Evolutionary conservation across 805 yeast genomes (phyloP).

Genomic region (Candida coleopterorum): DNA sequence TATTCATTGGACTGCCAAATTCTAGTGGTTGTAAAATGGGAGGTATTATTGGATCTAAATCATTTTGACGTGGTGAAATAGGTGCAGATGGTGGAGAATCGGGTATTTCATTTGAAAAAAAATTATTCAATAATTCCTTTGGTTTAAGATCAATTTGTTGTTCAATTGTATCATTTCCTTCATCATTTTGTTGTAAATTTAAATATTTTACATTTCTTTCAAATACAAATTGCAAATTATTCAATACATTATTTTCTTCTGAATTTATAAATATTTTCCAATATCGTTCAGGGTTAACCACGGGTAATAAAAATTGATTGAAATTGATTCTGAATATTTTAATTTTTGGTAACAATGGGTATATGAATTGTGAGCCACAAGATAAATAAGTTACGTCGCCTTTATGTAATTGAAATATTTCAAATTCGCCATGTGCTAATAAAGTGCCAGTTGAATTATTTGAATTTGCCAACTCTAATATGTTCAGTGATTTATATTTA

Average conservation of each 20-base stretch:
- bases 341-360: constrained; percentile 66
- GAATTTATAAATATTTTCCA: constrained; percentile 53
- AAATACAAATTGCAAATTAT: constrained; percentile 33
- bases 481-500: constrained; percentile 25
- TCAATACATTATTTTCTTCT: constrained; percentile 21
- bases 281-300: constrained; percentile 70
- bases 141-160: constrained; percentile 3
- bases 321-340: constrained; percentile 48
- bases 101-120: constrained; percentile 27
- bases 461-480: constrained; percentile 26
- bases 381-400: constrained; percentile 56
- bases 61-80: constrained; percentile 25
- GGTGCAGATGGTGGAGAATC: constrained; percentile 44
- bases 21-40: not conserved
- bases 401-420: constrained; percentile 54
- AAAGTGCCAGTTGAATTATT: constrained; percentile 37
- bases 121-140: constrained; percentile 8
- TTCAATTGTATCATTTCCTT: too few species aligned
- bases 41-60: not conserved
- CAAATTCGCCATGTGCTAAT: constrained; percentile 58
- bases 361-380: constrained; percentile 63
- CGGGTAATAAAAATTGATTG: constrained; percentile 54
- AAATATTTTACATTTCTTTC: constrained; percentile 38
- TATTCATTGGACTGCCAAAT: not conserved
- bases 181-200: constrained; percentile 20